Evolutionary conservation across 257 asterid genomes (phyloP).

Genomic region (Coffea canephora): DNA sequence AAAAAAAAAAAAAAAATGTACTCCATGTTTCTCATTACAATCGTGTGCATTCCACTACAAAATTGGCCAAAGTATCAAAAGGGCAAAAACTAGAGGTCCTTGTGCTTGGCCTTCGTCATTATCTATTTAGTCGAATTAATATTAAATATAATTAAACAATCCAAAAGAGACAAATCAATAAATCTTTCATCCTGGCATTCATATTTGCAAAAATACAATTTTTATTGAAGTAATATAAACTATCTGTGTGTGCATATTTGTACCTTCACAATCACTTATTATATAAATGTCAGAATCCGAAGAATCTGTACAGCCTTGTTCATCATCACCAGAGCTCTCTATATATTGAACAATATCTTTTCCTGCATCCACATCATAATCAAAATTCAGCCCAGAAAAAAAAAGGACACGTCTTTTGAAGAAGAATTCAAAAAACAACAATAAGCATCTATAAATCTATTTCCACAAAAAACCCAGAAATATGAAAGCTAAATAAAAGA

Average conservation of each 20-base stretch:
- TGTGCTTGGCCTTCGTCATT: neutral
- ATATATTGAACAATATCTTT: neutral
- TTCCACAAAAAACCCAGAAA: neutral
- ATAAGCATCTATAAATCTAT: neutral
- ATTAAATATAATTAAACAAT: neutral
- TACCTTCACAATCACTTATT: neutral
- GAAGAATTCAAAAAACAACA: neutral
- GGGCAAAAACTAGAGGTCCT: neutral
- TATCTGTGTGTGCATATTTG: neutral
- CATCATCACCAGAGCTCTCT: slow-evolving; percentile 3
- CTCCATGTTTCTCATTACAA: no score
- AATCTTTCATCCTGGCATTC: neutral
- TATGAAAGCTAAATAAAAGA: neutral
- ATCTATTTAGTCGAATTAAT: neutral
- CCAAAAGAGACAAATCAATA: neutral
- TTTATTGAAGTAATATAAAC: no score
- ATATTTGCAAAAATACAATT: neutral
- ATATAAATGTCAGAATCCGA: slow-evolving; percentile 10
- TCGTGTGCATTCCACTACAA: neutral
- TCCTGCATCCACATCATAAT: slow-evolving; percentile 7
- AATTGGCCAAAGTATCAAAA: neutral
- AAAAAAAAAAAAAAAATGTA: neutral
- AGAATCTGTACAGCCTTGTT: neutral
- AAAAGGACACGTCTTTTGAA: neutral
- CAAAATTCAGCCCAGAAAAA: neutral